Percentiles rank a stretch among this genome's conserved stretches.
Evolutionary conservation across 441 rosid species (phyloP).

Genomic region (Isatis lusitanica): DNA sequence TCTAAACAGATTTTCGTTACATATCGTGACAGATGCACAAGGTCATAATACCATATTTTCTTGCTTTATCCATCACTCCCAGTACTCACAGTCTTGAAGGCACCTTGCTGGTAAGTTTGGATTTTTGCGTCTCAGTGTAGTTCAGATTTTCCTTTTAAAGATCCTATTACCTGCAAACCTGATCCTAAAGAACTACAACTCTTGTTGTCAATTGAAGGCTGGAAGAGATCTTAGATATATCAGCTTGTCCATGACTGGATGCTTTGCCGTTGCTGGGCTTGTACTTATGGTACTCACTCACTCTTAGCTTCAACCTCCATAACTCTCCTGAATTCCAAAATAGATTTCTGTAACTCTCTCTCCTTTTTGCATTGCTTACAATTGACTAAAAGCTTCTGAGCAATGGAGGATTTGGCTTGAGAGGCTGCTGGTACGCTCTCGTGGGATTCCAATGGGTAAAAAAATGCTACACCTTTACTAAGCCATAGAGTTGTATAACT

Average conservation of each 20-base stretch:
- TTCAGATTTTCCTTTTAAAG: slow-evolving; percentile 4
- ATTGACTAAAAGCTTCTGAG: slow-evolving; percentile 48
- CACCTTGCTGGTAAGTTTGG: slow-evolving; percentile 64
- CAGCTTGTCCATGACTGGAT: slow-evolving; percentile 81
- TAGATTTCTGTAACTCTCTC: slow-evolving; percentile 12
- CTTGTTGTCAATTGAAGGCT: slow-evolving; percentile 56
- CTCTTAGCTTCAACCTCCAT: not conserved
- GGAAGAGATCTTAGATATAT: slow-evolving; percentile 86
- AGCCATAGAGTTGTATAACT: not conserved
- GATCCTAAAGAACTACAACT: not conserved
- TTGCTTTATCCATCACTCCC: slow-evolving; percentile 71
- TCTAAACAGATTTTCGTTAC: not conserved
- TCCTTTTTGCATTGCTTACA: not conserved
- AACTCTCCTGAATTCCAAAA: not conserved
- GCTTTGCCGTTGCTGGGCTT: slow-evolving; percentile 66
- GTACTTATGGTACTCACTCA: slow-evolving; percentile 50
- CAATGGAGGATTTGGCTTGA: slow-evolving; percentile 60
- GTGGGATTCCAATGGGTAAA: slow-evolving; percentile 86
- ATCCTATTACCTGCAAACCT: not conserved
- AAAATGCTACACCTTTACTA: slow-evolving; percentile 4
- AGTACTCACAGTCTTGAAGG: slow-evolving; percentile 92
- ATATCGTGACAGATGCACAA: slow-evolving; percentile 75
- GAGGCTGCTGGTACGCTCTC: slow-evolving; percentile 73
- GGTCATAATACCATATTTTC: slow-evolving; percentile 68
- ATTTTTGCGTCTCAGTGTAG: slow-evolving; percentile 12